phyloP scores from a whole-genome alignment of 2,329 filamentous ascomycete genomes.

The Colletotrichum tropicale region DNA sequence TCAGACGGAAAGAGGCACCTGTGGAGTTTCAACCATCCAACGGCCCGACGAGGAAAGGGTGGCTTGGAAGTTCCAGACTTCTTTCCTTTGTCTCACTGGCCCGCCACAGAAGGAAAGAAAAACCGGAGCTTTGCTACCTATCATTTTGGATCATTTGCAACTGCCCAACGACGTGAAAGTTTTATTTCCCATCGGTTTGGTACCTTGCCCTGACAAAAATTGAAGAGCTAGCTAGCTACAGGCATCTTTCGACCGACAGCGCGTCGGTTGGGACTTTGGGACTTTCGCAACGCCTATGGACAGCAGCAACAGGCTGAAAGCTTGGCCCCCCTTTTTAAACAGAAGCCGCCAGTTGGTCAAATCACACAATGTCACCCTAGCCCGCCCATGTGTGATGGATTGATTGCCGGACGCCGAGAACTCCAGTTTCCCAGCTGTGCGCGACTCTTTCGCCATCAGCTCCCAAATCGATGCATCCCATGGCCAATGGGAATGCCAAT shows the following conservation, averaged over 20 bases:
- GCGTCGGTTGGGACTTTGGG: not conserved
- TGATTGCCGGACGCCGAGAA: slow-evolving; percentile 4
- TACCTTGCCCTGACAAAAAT: not conserved
- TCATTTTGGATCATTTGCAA: not conserved
- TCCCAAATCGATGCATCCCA: not conserved
- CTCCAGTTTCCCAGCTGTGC: not conserved
- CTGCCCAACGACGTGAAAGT: not conserved
- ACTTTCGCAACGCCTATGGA: not conserved
- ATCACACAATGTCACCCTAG: not conserved
- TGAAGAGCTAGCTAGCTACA: not conserved
- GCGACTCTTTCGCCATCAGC: not conserved
- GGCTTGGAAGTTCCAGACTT: not conserved
- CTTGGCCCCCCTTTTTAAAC: not conserved
- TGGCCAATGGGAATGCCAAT: not conserved
- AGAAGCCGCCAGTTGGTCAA: not conserved
- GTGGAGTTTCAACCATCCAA: not conserved
- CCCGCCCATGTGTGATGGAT: slow-evolving; percentile 3
- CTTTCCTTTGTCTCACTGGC: not conserved
- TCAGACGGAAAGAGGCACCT: not conserved
- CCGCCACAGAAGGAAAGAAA: not conserved
- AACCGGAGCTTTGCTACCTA: not conserved
- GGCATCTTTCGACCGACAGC: not conserved
- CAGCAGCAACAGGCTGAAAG: not conserved
- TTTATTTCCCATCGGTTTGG: not conserved
- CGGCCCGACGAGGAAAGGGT: not conserved